phyloP scores from a whole-genome alignment of 345 rosid genomes.

The Linum lewisii region DNA sequence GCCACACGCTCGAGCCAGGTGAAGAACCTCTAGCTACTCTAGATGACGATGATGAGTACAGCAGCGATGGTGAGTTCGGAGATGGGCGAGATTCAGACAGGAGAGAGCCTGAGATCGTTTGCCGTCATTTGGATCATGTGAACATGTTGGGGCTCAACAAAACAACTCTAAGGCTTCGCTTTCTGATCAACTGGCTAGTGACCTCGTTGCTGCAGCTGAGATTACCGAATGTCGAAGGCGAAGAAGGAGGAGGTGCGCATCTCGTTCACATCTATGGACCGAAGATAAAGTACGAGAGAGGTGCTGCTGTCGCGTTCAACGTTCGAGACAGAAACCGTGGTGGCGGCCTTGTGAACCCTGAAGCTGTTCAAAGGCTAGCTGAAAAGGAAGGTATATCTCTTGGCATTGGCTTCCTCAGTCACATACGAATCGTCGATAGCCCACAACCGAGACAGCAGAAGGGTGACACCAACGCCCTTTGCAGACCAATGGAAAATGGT shows the following conservation, averaged over 20 bases:
- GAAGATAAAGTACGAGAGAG: constrained; percentile 91
- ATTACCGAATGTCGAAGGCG: constrained; percentile 50
- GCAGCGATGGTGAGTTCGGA: constrained; percentile 64
- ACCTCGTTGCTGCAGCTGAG: constrained; percentile 84
- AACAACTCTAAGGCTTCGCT: constrained; percentile 71
- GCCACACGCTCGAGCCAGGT: constrained; percentile 41
- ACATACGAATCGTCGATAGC: constrained; percentile 57
- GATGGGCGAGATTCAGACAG: constrained; percentile 66
- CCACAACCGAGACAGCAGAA: constrained; percentile 40
- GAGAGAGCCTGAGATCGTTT: constrained; percentile 81
- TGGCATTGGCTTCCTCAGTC: constrained; percentile 87
- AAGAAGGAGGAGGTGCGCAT: constrained; percentile 33
- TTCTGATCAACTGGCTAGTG: constrained; percentile 92
- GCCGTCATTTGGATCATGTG: constrained; percentile 80
- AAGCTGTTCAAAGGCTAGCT: constrained; percentile 81
- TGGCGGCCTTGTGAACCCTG: constrained; percentile 70
- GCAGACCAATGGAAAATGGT: constrained; percentile 68
- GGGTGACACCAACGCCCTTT: constrained; percentile 53
- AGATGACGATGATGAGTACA: constrained; percentile 65
- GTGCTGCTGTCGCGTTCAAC: constrained; percentile 93
- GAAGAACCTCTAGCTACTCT: constrained; percentile 54
- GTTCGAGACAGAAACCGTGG: constrained; percentile 48
- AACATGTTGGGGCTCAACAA: constrained; percentile 94
- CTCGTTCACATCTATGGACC: constrained; percentile 97
- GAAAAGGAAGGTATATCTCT: constrained; percentile 86